phyloP scores from a whole-genome alignment of 305 asterid species.

The Solanum hybrid region DNA sequence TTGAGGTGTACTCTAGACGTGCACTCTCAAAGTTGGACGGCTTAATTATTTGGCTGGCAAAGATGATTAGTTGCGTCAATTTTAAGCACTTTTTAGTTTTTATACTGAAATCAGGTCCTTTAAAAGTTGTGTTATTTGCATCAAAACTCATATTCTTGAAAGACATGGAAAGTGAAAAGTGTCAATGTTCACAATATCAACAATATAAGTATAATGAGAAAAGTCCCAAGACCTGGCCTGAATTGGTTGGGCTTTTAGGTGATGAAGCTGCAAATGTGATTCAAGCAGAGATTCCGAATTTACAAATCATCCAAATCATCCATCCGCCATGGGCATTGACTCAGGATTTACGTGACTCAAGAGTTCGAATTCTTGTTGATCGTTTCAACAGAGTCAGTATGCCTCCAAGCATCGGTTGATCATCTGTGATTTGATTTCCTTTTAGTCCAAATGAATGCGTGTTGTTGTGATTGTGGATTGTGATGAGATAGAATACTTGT shows the following conservation, averaged over 20 bases:
- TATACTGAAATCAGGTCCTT: background rate
- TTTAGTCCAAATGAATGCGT: background rate
- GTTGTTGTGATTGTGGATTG: background rate
- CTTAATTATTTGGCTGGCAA: background rate
- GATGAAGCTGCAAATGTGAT: background rate
- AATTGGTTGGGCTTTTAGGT: background rate
- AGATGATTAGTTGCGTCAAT: background rate
- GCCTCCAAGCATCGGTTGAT: constrained; percentile 7
- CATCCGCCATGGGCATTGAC: constrained; percentile 3
- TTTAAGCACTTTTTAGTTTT: background rate
- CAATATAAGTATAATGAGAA: background rate
- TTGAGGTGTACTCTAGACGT: background rate
- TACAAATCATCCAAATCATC: background rate
- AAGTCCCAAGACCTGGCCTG: background rate
- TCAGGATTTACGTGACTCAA: background rate
- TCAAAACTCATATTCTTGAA: background rate
- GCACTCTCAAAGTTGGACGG: background rate
- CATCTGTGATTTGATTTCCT: background rate
- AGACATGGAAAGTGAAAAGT: background rate
- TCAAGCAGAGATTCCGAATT: background rate
- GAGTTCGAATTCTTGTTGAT: constrained; percentile 10
- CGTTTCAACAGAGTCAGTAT: background rate
- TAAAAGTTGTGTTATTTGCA: background rate
- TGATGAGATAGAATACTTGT: background rate
- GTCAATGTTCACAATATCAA: background rate